phyloP scores from a whole-genome alignment of 192 early-diverging fungal species.

The Backusella luteola region DNA sequence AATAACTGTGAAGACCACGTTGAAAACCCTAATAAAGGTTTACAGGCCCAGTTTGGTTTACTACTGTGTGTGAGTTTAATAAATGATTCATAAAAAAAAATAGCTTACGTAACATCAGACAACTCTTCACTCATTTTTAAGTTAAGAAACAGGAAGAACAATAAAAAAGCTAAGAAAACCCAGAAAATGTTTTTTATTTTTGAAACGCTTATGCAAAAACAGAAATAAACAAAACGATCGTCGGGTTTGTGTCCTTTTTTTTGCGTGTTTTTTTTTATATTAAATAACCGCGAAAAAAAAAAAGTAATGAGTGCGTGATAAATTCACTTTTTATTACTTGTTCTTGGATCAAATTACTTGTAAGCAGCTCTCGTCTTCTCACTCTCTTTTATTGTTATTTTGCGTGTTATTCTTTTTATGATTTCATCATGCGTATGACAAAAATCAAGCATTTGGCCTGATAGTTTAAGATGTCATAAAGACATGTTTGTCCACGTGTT shows the following conservation, averaged over 20 bases:
- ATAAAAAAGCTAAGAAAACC: neutral
- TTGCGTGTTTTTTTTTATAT: neutral
- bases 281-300: neutral
- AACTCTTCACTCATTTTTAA: no score
- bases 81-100: neutral
- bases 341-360: no score
- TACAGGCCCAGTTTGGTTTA: conserved; percentile 13
- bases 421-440: no score
- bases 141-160: neutral
- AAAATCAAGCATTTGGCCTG: no score
- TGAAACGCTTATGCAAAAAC: neutral
- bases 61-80: neutral
- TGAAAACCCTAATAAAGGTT: conserved; percentile 33
- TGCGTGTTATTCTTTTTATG: no score
- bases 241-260: neutral
- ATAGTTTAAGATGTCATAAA: neutral
- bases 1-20: conserved; percentile 36
- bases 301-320: neutral
- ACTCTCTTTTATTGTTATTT: no score
- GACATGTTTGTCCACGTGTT: neutral
- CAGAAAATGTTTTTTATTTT: neutral
- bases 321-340: no score
- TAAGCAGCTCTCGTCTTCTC: no score
- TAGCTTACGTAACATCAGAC: neutral
- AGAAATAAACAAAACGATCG: neutral